These are phyloP conservation scores for Rosa persica DNA, from an alignment of 306 rosid species.

Conservation along the genomic window DNA sequence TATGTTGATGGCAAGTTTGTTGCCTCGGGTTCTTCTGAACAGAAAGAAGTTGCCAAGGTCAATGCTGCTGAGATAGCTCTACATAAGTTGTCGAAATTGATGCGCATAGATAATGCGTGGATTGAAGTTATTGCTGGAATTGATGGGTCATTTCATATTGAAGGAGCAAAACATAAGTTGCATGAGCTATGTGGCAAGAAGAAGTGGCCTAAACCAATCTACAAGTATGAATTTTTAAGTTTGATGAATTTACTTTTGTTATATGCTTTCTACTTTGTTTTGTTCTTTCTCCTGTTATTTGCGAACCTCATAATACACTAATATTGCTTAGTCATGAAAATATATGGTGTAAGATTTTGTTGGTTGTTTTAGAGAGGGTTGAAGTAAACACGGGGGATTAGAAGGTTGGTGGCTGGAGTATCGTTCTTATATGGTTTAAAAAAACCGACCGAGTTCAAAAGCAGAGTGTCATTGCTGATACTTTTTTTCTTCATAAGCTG, in stretches of 20 bases:
- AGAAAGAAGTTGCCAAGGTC: conserved; percentile 60
- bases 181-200: conserved; percentile 49
- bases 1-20: conserved; percentile 55
- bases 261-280: neutral
- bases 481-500: neutral
- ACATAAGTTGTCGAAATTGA: conserved; percentile 25
- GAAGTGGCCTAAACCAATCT: conserved; percentile 63
- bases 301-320: neutral
- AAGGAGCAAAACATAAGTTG: conserved; percentile 55
- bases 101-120: neutral
- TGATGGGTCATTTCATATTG: conserved; percentile 44
- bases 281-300: neutral
- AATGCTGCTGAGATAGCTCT: conserved; percentile 71
- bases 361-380: neutral
- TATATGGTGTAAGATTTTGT: neutral
- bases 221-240: conserved; percentile 39
- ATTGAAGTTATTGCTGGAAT: neutral
- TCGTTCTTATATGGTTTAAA: neutral
- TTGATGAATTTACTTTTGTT: neutral
- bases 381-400: neutral
- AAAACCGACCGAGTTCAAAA: neutral
- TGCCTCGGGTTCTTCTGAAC: conserved; percentile 56
- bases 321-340: neutral
- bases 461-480: neutral
- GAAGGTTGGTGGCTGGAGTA: neutral